Conservation (phyloP, 129 eudicot genomes). For the Kitagawia praeruptora region DNA sequence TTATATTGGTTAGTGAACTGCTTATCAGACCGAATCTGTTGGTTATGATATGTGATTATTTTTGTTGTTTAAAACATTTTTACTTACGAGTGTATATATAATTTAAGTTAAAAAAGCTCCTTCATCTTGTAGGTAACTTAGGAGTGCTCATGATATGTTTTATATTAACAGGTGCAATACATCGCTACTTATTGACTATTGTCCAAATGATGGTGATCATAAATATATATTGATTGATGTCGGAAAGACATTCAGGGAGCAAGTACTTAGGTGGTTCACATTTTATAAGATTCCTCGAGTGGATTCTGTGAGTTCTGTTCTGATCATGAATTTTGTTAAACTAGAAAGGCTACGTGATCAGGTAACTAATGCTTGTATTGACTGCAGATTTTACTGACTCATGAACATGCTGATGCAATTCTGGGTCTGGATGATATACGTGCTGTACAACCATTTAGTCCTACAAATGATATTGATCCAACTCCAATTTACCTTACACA, state of each 20-base stretch:
- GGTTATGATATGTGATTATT: not conserved
- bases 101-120: not conserved
- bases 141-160: conserved; percentile 14
- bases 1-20: not conserved
- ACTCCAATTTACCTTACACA: conserved; percentile 83
- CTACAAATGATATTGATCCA: conserved; percentile 66
- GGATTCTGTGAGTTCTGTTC: conserved; percentile 72
- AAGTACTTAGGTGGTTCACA: conserved; percentile 95
- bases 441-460: conserved; percentile 66
- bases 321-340: conserved; percentile 8
- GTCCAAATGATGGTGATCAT: conserved; percentile 50
- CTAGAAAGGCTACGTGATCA: conserved; percentile 1
- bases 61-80: not conserved
- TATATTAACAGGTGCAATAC: conserved; percentile 80
- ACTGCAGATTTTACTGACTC: conserved; percentile 81
- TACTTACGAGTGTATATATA: not conserved
- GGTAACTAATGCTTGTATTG: conserved; percentile 15
- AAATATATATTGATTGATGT: conserved; percentile 87
- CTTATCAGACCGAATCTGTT: not conserved
- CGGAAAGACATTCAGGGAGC: conserved; percentile 97
- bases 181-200: conserved; percentile 84
- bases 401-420: conserved; percentile 99
- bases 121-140: conserved; percentile 13
- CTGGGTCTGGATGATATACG: conserved; percentile 93
- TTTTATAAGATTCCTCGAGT: conserved; percentile 70